A percentile compares a stretch with the other conserved stretches of the same genome.
Conservation (phyloP, 2,329 filamentous ascomycete species). For the Septoria petroselini region DNA sequence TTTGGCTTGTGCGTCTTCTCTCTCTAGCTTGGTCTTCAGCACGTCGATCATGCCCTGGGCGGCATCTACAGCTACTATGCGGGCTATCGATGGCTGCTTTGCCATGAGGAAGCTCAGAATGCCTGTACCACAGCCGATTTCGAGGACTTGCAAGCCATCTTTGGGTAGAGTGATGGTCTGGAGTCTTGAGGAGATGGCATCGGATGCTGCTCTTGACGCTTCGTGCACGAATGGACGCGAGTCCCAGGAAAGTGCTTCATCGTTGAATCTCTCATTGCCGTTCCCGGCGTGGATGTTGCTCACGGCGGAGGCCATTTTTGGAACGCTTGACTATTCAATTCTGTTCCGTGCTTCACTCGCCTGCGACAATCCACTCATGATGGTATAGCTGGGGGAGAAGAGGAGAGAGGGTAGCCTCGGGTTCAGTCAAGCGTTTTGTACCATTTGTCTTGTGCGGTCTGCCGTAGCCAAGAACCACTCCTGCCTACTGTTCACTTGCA, state of each 20-base stretch:
- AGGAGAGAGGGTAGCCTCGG: too few relatives aligned
- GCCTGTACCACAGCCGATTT: conserved; percentile 32
- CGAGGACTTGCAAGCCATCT: conserved; percentile 24
- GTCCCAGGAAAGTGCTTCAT: conserved; percentile 30
- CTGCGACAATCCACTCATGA: too few relatives aligned
- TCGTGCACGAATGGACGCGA: conserved; percentile 29
- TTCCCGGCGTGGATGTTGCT: conserved; percentile 25
- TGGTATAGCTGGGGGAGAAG: too few relatives aligned
- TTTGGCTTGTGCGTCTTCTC: conserved; percentile 17
- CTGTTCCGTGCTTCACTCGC: too few relatives aligned
- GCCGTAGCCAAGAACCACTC: too few relatives aligned
- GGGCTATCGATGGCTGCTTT: conserved; percentile 16
- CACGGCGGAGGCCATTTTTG: conserved; percentile 30
- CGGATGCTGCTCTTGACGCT: conserved; percentile 23
- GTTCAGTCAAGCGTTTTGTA: too few relatives aligned
- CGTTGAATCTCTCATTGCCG: conserved; percentile 25
- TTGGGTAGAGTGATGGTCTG: not conserved
- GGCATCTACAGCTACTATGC: conserved; percentile 29
- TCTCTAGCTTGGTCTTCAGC: conserved; percentile 24
- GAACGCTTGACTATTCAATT: too few relatives aligned
- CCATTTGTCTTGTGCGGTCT: too few relatives aligned
- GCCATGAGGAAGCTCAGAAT: conserved; percentile 29
- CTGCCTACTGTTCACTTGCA: too few relatives aligned
- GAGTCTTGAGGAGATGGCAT: conserved; percentile 22
- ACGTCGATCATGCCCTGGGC: conserved; percentile 33